A percentile compares a stretch with the other conserved stretches of the same genome.
Conservation (phyloP, 768 basidiomycete genomes). For the Sporobolomyces roseus region DNA sequence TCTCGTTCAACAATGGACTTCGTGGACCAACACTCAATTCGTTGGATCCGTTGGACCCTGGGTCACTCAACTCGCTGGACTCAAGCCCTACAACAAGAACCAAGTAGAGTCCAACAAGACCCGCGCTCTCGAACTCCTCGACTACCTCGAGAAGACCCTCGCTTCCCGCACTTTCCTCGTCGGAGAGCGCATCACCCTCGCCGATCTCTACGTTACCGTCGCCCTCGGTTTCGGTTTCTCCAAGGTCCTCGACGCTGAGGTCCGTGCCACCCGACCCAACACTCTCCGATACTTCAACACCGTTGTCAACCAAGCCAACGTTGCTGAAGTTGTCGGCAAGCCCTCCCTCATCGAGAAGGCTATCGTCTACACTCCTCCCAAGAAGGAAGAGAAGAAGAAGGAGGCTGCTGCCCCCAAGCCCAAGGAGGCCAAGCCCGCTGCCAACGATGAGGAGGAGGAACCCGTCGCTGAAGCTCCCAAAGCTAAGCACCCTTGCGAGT, state of each 20-base stretch:
- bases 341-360: constrained; percentile 39
- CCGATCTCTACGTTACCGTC: constrained; percentile 70
- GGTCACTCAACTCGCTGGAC: constrained; percentile 52
- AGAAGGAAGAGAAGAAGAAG: constrained; percentile 55
- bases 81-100: constrained; percentile 72
- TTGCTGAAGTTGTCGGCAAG: constrained; percentile 65
- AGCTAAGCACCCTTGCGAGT: constrained; percentile 88
- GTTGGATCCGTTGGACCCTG: constrained; percentile 25
- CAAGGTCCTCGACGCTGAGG: constrained; percentile 59
- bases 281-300: constrained; percentile 81
- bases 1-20: constrained; percentile 77
- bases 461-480: constrained; percentile 77
- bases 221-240: constrained; percentile 58
- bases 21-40: constrained; percentile 48
- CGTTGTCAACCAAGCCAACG: constrained; percentile 72
- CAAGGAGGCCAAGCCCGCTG: constrained; percentile 41
- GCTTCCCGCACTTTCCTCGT: constrained; percentile 80
- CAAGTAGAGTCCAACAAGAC: constrained; percentile 45
- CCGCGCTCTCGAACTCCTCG: constrained; percentile 52
- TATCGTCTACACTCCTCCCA: constrained; percentile 54
- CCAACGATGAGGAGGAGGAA: constrained; percentile 50
- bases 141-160: constrained; percentile 70
- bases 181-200: constrained; percentile 88
- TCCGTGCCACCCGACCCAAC: constrained; percentile 68
- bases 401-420: constrained; percentile 46